A percentile compares a stretch with the other conserved stretches of the same genome.
Evolutionary conservation across 371 early-diverging fungal species (phyloP).

Genomic region (Lichtheimia hyalospora): DNA sequence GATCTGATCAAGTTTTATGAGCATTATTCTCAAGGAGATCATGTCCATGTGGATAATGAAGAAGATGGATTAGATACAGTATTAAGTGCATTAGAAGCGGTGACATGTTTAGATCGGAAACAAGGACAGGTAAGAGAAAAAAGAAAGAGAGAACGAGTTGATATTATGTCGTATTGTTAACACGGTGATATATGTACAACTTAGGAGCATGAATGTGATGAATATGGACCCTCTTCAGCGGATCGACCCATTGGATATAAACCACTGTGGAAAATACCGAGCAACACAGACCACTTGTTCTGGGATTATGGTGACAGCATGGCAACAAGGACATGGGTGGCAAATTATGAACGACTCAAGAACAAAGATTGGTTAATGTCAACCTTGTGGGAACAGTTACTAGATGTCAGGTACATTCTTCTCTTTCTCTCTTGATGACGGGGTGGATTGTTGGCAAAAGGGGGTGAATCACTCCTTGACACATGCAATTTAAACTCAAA

Average conservation of each 20-base stretch:
- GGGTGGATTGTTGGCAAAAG: too few relatives aligned
- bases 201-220: slow-evolving; percentile 1
- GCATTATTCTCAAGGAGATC: neutral
- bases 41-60: too few relatives aligned
- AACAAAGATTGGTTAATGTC: neutral
- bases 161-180: neutral
- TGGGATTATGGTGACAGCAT: neutral
- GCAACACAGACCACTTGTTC: neutral
- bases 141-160: too few relatives aligned
- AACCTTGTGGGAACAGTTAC: neutral
- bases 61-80: too few relatives aligned
- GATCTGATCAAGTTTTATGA: neutral
- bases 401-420: neutral
- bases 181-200: neutral
- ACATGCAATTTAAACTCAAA: too few relatives aligned
- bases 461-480: too few relatives aligned
- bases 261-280: neutral
- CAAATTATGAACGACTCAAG: neutral
- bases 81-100: too few relatives aligned
- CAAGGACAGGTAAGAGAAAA: too few relatives aligned
- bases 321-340: neutral
- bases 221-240: neutral
- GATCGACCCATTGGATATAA: neutral
- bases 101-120: too few relatives aligned
- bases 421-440: neutral